These are phyloP conservation scores for Ustanciosporium gigantosporum DNA, from an alignment of 1,284 basidiomycete genomes.

Conservation along the genomic window DNA sequence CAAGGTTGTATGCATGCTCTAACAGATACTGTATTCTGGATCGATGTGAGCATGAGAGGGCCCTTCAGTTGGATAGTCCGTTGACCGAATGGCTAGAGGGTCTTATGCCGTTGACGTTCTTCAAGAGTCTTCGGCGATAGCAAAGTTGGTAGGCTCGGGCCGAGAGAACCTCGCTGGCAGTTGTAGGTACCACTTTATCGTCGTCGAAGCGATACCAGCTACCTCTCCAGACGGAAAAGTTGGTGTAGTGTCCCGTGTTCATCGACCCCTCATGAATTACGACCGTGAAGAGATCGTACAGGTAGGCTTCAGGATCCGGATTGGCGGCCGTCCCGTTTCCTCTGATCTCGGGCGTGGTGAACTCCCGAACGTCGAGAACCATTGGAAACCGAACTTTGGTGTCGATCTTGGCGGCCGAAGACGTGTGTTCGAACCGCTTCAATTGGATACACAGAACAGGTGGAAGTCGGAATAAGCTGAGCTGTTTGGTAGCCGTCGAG, in stretches of 20 bases:
- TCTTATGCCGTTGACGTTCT: too few relatives aligned
- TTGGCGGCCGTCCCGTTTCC: neutral
- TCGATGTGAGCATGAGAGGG: too few relatives aligned
- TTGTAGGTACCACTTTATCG: constrained; percentile 69
- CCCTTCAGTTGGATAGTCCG: too few relatives aligned
- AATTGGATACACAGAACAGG: constrained; percentile 92
- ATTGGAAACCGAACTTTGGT: constrained; percentile 80
- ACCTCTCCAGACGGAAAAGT: constrained; percentile 75
- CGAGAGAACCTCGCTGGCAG: constrained; percentile 31
- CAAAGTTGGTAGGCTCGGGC: constrained; percentile 56
- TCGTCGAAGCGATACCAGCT: constrained; percentile 91
- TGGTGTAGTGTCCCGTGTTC: constrained; percentile 92
- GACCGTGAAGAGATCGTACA: constrained; percentile 87
- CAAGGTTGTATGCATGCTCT: too few relatives aligned
- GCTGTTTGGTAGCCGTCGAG: constrained; percentile 67
- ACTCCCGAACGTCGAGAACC: constrained; percentile 83
- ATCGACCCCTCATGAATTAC: constrained; percentile 88
- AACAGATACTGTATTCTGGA: too few relatives aligned
- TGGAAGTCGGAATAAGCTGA: constrained; percentile 82
- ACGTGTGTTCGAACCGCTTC: constrained; percentile 91
- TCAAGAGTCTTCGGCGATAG: constrained; percentile 45
- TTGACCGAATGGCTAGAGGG: too few relatives aligned
- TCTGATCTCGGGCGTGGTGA: constrained; percentile 67
- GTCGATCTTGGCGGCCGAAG: constrained; percentile 74
- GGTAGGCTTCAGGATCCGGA: constrained; percentile 62